Evolutionary conservation across 306 rosid genomes (phyloP).

Genomic region (Citrullus mucosospermus): DNA sequence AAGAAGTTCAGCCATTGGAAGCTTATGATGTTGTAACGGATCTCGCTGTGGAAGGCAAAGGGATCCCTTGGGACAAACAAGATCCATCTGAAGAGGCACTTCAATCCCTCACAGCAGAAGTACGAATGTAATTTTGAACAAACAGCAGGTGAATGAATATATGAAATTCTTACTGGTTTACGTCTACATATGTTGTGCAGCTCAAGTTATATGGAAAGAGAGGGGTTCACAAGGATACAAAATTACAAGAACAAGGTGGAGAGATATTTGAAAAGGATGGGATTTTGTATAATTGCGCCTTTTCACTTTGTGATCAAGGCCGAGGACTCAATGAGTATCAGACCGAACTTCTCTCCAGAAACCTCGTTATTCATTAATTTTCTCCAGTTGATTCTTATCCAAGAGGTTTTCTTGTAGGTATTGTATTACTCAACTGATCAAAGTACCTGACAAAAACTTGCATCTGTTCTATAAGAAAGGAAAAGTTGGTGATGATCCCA

Average conservation of each 20-base stretch:
- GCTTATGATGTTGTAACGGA: slow-evolving; percentile 63
- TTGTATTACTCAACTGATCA: slow-evolving; percentile 57
- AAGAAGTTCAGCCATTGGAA: slow-evolving; percentile 69
- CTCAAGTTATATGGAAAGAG: slow-evolving; percentile 78
- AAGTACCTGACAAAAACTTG: slow-evolving; percentile 38
- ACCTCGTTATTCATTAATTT: neutral
- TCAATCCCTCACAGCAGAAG: slow-evolving; percentile 60
- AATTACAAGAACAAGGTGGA: slow-evolving; percentile 58
- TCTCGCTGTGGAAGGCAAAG: slow-evolving; percentile 57
- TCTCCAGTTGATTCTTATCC: neutral
- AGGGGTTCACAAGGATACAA: slow-evolving; percentile 57
- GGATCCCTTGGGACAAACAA: slow-evolving; percentile 75
- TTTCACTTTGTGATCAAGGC: slow-evolving; percentile 61
- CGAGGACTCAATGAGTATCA: slow-evolving; percentile 62
- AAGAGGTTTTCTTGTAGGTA: slow-evolving; percentile 36
- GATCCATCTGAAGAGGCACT: slow-evolving; percentile 70
- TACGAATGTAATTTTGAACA: slow-evolving; percentile 10
- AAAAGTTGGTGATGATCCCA: slow-evolving; percentile 64
- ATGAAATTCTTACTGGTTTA: neutral
- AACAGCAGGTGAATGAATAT: neutral
- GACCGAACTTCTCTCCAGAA: neutral
- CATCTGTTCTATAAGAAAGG: slow-evolving; percentile 65
- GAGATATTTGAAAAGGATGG: slow-evolving; percentile 52
- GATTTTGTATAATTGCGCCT: slow-evolving; percentile 71
- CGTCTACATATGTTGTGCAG: slow-evolving; percentile 22